phyloP scores from a whole-genome alignment of 495 filamentous ascomycete species.

The Trichocladium uniseriatum region DNA sequence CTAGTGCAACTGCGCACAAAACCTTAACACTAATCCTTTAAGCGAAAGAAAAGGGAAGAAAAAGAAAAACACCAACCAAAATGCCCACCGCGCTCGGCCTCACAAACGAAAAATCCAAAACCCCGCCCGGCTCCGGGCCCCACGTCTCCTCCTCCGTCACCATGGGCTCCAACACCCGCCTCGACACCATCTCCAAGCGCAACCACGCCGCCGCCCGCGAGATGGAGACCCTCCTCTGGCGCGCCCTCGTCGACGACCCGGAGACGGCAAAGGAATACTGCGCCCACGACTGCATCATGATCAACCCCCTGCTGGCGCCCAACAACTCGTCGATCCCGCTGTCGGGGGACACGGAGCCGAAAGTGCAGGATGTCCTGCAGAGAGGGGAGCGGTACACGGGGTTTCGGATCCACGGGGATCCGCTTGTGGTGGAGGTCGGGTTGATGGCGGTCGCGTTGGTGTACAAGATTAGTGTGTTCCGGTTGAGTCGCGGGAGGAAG shows the following conservation, averaged over 20 bases:
- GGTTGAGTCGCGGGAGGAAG: slow-evolving; percentile 9
- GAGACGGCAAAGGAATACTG: slow-evolving; percentile 25
- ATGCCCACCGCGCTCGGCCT: slow-evolving; percentile 25
- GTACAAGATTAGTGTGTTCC: slow-evolving; percentile 25
- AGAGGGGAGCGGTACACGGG: slow-evolving; percentile 7
- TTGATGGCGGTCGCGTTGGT: slow-evolving; percentile 27
- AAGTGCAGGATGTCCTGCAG: slow-evolving; percentile 17
- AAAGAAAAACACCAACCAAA: neutral
- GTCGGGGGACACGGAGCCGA: slow-evolving; percentile 19
- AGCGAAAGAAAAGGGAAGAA: neutral
- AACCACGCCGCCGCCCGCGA: slow-evolving; percentile 29
- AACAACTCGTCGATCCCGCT: slow-evolving; percentile 13
- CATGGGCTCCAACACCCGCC: slow-evolving; percentile 18
- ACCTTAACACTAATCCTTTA: neutral
- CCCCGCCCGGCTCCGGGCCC: slow-evolving; percentile 3
- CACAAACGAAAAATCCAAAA: slow-evolving; percentile 13
- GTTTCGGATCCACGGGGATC: slow-evolving; percentile 22
- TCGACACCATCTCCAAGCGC: slow-evolving; percentile 32
- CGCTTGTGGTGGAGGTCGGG: slow-evolving; percentile 28
- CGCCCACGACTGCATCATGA: slow-evolving; percentile 30
- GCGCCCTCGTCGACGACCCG: slow-evolving; percentile 28
- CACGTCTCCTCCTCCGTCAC: slow-evolving; percentile 12
- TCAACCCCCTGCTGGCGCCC: slow-evolving; percentile 25
- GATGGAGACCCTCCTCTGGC: slow-evolving; percentile 29
- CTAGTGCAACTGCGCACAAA: neutral